These are phyloP conservation scores for Colletotrichum shisoi DNA, from an alignment of 2,329 filamentous ascomycete species.

Conservation along the genomic window DNA sequence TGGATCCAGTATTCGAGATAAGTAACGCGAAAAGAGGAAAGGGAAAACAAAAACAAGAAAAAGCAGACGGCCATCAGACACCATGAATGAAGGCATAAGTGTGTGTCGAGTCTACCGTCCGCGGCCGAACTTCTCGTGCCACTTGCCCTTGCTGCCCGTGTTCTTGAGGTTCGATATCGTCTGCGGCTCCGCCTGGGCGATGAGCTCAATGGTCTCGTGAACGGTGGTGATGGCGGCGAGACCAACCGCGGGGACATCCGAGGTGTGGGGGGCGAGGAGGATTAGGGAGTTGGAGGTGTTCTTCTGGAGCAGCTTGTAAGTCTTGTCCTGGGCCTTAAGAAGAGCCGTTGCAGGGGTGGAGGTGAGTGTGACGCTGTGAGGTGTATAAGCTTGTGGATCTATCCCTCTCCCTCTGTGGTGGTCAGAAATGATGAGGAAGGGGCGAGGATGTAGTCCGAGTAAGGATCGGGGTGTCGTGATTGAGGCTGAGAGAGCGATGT, in stretches of 20 bases:
- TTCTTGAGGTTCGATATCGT: slow-evolving; percentile 44
- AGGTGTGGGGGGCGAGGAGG: slow-evolving; percentile 54
- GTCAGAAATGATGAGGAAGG: neutral
- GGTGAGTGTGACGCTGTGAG: slow-evolving; percentile 56
- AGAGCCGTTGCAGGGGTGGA: slow-evolving; percentile 60
- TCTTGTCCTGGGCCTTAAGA: slow-evolving; percentile 60
- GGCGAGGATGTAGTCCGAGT: slow-evolving; percentile 11
- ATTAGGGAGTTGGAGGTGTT: slow-evolving; percentile 73
- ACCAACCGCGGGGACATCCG: slow-evolving; percentile 43
- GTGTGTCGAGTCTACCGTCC: slow-evolving; percentile 47
- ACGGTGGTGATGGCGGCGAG: slow-evolving; percentile 63
- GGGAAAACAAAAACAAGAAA: neutral
- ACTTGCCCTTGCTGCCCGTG: slow-evolving; percentile 58
- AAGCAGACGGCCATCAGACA: neutral
- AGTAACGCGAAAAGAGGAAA: too few species aligned
- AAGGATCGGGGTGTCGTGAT: slow-evolving; percentile 11
- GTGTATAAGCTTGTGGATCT: neutral
- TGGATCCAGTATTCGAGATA: too few species aligned
- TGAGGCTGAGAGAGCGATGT: slow-evolving; percentile 26
- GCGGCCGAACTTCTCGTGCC: slow-evolving; percentile 67
- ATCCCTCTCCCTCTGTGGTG: neutral
- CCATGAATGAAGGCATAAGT: neutral
- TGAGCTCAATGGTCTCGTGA: slow-evolving; percentile 69
- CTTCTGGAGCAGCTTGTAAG: slow-evolving; percentile 69
- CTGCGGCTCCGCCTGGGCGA: slow-evolving; percentile 50